Base-by-base conservation (phyloP, 805 yeast species). In the Hemisphaericaspora nanyangensis region DNA sequence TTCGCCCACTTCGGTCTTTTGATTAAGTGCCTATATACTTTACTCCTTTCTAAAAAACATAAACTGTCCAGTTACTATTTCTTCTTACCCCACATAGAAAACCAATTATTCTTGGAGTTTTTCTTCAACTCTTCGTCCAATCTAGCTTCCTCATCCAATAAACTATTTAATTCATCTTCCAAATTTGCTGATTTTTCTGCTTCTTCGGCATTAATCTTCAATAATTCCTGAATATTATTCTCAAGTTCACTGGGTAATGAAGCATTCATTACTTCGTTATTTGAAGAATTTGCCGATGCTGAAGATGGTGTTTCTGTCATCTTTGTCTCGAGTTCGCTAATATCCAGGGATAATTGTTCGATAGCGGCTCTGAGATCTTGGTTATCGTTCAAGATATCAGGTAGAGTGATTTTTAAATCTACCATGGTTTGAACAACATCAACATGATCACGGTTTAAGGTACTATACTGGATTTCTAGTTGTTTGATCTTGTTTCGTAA, bases 371-470 rank as follows among this genome's bases (percentile, higher is more conserved):
- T 56, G 35, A 89, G 62, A 32, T 80, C 85, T 18, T 66, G 72
- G 44, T 86, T 85, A 29, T 87, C 95, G 50, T 86, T 91, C 35
- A 74, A 68, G 18, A 91, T 58, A 25, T 83, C 82, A 2, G 95
- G 96, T 18, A 85, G 69, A 38, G 70, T 75, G 29, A 90, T 76
- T 52, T 93, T 81, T 29, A 85, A 82, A 46, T 78, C 79, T 25
- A 91, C 88, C 80, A 93, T 78, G 48, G 81, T 87, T 61, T 90
- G 91, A 4, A 95, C 95, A 28, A 89, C 77, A 39, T 78, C 84
- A 20, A 89, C 77, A 59, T 93, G 97, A 53, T 90, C 96, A 44
- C 77, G 71, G 55, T 86, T 88, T 43, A 91, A 65, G 2, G 77
- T 65, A 3, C 82, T 77, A 52, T 81, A 80, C 17, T 82, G 76